Evolutionary conservation across 2,329 filamentous ascomycete genomes (phyloP).

Genomic region (Cucurbitaria berberidis): DNA sequence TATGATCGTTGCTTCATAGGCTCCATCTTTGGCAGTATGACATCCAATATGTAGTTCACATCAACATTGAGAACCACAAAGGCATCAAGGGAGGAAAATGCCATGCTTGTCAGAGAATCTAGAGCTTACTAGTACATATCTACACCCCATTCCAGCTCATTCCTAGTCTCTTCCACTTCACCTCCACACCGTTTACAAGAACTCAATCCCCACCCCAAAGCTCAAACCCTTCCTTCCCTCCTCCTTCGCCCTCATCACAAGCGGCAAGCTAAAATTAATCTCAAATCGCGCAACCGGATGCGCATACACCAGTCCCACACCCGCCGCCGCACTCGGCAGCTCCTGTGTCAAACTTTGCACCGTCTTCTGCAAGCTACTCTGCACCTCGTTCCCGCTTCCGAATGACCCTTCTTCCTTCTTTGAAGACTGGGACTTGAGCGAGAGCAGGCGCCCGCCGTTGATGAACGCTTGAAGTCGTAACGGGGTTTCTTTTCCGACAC

Average conservation of each 20-base stretch:
- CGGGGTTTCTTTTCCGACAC: constrained; percentile 79
- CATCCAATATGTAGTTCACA: neutral
- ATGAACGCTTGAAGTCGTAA: constrained; percentile 88
- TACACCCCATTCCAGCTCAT: constrained; percentile 10
- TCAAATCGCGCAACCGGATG: constrained; percentile 94
- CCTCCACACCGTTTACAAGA: constrained; percentile 67
- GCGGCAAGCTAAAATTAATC: constrained; percentile 89
- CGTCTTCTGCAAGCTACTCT: constrained; percentile 64
- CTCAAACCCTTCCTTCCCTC: constrained; percentile 89
- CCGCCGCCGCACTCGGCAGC: constrained; percentile 83
- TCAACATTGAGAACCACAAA: neutral
- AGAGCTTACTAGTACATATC: constrained; percentile 24
- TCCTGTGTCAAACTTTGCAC: constrained; percentile 74
- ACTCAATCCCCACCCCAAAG: constrained; percentile 95
- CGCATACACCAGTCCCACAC: constrained; percentile 90
- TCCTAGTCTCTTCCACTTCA: neutral
- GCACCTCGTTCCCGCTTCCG: constrained; percentile 56
- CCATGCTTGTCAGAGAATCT: constrained; percentile 15
- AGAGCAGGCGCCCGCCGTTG: constrained; percentile 85
- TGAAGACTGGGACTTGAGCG: constrained; percentile 65
- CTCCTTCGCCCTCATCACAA: constrained; percentile 82
- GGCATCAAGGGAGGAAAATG: neutral
- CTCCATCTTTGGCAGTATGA: neutral
- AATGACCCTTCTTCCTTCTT: constrained; percentile 52
- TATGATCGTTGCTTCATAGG: neutral